Evolutionary conservation across 345 rosid species (phyloP).

Genomic region (Pugionium dolabratum): DNA sequence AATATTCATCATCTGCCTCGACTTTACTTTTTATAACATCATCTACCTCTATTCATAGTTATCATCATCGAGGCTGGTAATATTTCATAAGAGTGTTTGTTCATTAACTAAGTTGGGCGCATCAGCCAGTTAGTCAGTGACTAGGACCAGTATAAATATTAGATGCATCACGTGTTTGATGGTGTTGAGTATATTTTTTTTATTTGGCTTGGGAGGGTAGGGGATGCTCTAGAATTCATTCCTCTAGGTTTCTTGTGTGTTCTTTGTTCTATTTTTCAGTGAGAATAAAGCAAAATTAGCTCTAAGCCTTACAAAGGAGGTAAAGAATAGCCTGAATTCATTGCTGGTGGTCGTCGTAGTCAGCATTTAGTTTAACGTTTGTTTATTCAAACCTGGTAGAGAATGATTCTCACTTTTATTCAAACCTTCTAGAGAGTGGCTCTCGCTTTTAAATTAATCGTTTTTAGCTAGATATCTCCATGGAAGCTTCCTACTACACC

Average conservation of each 20-base stretch:
- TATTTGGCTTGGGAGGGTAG: background rate
- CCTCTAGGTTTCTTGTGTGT: constrained; percentile 6
- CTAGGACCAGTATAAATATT: constrained; percentile 4
- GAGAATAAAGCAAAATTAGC: background rate
- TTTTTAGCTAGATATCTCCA: background rate
- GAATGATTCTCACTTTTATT: background rate
- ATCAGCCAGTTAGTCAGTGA: constrained; percentile 26
- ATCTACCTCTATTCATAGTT: constrained; percentile 1
- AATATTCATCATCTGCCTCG: background rate
- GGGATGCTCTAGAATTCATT: background rate
- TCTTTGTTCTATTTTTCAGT: background rate
- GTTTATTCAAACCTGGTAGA: constrained; percentile 6
- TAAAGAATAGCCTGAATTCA: constrained; percentile 3
- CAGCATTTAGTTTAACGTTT: constrained; percentile 14
- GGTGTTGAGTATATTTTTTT: constrained; percentile 7
- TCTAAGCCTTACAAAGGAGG: background rate
- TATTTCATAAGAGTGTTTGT: constrained; percentile 13
- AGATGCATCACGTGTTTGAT: constrained; percentile 18
- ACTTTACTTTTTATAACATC: background rate
- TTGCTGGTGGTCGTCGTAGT: constrained; percentile 2
- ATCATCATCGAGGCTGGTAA: background rate
- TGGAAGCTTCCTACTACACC: background rate
- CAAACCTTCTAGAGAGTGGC: constrained; percentile 2
- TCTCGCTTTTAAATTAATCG: background rate
- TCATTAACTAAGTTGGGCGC: background rate